These are phyloP conservation scores for Aspergillus flavus DNA, from an alignment of 2,329 filamentous ascomycete species.

Conservation along the genomic window DNA sequence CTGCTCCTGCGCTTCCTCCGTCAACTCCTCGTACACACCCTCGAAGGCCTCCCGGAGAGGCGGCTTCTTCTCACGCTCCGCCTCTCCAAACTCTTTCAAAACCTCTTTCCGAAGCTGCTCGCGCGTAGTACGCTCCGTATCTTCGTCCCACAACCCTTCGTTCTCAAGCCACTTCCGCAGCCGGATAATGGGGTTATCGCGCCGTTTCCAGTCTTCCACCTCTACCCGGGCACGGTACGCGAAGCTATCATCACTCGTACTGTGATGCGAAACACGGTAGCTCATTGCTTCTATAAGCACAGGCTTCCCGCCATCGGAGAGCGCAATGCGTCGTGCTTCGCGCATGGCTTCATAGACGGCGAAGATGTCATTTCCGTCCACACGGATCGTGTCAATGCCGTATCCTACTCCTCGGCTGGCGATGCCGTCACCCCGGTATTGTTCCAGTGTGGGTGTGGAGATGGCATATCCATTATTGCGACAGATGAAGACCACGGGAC, in stretches of 20 bases:
- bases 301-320: slow-evolving; percentile 77
- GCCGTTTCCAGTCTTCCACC: slow-evolving; percentile 89
- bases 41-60: slow-evolving; percentile 66
- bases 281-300: slow-evolving; percentile 95
- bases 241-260: slow-evolving; percentile 94
- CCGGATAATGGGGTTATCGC: slow-evolving; percentile 85
- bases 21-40: slow-evolving; percentile 87
- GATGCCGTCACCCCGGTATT: slow-evolving; percentile 90
- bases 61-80: slow-evolving; percentile 58
- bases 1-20: slow-evolving; percentile 75
- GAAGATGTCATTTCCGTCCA: slow-evolving; percentile 94
- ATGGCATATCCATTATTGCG: slow-evolving; percentile 94
- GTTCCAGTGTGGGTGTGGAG: slow-evolving; percentile 83
- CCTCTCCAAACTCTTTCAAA: slow-evolving; percentile 79
- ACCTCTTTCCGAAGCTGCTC: slow-evolving; percentile 71
- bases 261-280: slow-evolving; percentile 97
- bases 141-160: slow-evolving; percentile 80
- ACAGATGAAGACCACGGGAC: slow-evolving; percentile 86
- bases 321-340: slow-evolving; percentile 74
- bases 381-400: slow-evolving; percentile 88
- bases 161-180: slow-evolving; percentile 89
- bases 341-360: slow-evolving; percentile 80
- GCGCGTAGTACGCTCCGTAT: slow-evolving; percentile 73
- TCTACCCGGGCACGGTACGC: slow-evolving; percentile 92
- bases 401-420: slow-evolving; percentile 85